A percentile compares a stretch with the other conserved stretches of the same genome.
Conservation (phyloP, 2,329 filamentous ascomycete genomes). For the Botryotinia globosa region DNA sequence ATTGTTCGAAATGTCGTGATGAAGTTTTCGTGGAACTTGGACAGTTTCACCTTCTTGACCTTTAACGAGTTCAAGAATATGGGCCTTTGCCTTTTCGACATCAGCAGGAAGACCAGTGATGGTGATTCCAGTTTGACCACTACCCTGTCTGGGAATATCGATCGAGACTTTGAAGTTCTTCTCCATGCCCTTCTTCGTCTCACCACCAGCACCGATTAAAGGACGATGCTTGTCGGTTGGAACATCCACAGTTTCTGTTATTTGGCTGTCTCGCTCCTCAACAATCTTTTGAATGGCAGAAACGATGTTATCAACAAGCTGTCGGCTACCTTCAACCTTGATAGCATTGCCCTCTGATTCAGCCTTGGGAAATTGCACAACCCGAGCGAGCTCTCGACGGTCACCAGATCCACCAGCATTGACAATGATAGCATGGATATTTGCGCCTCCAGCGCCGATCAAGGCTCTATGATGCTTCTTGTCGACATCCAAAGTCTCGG, state of each 20-base stretch:
- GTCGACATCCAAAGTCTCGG: conserved; percentile 83
- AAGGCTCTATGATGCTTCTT: conserved; percentile 88
- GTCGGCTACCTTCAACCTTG: conserved; percentile 79
- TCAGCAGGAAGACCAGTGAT: conserved; percentile 74
- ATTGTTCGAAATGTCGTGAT: conserved; percentile 83
- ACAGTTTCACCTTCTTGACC: conserved; percentile 85
- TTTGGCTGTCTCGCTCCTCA: conserved; percentile 77
- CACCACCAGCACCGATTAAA: conserved; percentile 88
- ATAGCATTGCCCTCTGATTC: conserved; percentile 80
- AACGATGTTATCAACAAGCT: conserved; percentile 85
- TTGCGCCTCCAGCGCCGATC: conserved; percentile 83
- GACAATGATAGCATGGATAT: conserved; percentile 80
- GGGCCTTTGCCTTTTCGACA: conserved; percentile 81
- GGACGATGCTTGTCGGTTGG: conserved; percentile 86
- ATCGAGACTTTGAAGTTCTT: conserved; percentile 80
- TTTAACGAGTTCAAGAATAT: conserved; percentile 76
- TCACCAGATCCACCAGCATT: conserved; percentile 89
- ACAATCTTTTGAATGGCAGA: conserved; percentile 79
- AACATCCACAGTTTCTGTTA: conserved; percentile 75
- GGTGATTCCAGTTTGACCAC: conserved; percentile 80
- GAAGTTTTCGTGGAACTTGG: conserved; percentile 76
- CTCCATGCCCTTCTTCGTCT: conserved; percentile 81
- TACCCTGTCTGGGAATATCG: conserved; percentile 88
- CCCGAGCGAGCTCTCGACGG: conserved; percentile 76
- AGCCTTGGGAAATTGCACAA: conserved; percentile 91